Evolutionary conservation across 306 rosid genomes (phyloP), one percentile per base, ranked within the genome.

Genomic region (Trichosanthes cucumerina): DNA sequence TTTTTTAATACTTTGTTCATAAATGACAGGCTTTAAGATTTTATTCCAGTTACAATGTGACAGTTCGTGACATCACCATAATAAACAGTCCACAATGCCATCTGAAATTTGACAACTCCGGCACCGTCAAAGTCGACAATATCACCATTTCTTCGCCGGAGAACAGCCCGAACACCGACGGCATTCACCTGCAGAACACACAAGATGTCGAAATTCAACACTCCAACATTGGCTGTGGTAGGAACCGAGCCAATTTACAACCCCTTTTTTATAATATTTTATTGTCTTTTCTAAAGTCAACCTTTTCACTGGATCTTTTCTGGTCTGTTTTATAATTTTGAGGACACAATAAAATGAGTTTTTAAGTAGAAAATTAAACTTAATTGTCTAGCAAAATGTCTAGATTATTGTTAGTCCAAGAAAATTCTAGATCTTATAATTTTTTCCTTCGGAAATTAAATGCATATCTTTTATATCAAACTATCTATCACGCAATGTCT

Each of bases 181-280:
- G 97, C 9, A 92, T 95, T 87, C 98, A 92, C 86, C 75, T 95
- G 91, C 97, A 95, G 46, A 95, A 92, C 88, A 85, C 97, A 46
- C 89, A 86, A 33, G 93, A 91, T 31, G 97, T 88, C 3, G 91
- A 91, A 85, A 95, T 92, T 81, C 91, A 86, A 21, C 91, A 88
- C 78, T 92, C 98, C 47, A 63, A 84, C 77, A 87, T 95, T 76
- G 85, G 83, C 75, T 91, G 85, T 68, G 98, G 97, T 91, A 81
- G 85, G 87, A 57, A 77, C 14, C 47, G 9, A 65, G 16, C 26
- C 9, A 19, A 65, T 36, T 38, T 15, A 19, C 16, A 36, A 9
- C 26, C 73, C 7, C 5, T 43, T 9, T 24, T 71, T 71, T 5
- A 24, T 71, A 24, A 26, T 26, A 47, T 47, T 31, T 72, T 72